Evolutionary conservation across 345 rosid species (phyloP), one percentile per base, ranked within the genome.

Genomic region (Viola odorata): DNA sequence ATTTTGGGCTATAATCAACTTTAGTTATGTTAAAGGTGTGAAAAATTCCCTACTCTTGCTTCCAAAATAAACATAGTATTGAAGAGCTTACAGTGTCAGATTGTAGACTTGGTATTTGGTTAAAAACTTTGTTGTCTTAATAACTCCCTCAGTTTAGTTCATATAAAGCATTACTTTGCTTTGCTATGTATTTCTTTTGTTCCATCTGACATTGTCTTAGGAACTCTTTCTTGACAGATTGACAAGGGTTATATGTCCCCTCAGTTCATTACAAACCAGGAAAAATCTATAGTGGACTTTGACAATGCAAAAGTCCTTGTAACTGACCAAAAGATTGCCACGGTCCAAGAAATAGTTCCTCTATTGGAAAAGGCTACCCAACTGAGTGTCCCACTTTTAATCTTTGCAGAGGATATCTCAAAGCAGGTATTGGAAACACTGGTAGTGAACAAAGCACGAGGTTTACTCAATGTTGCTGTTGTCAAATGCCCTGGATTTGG

Each of bases 181-280:
- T 9, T 7, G 3, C 15, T 54, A 5, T 7, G 32, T 53, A 52
- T 53, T n/a, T 36, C 7, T 48, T 38, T 44, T 41, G 37, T 49
- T 10, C 54, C 64, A 7, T 44, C 53, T 7, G 11, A 11, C 32
- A 37, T 54, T 40, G 55, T 9, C 48, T 48, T n/a, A 40, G 8
- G 56, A 60, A 5, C 61, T 59, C 44, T 37, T 63, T 79, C 54
- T 76, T 41, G 40, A 55, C 82, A 87, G 96, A 65, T 89, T 73
- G 94, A 92, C 71, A 84, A 84, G 85, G 98, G 96, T 48, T 85
- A 81, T 58, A 85, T 85, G 83, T 87, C 87, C 0, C 82, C 91
- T 9, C 85, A 74, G 3, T 92, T 92, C 89, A 81, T 92, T 53
- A 87, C 94, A 41, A 92, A 89, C 67, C 91, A 78, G 61, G 94